Percentiles rank a stretch among this genome's conserved stretches.
Conservation (phyloP, 192 early-diverging fungal species). For the Coemansia erecta region DNA sequence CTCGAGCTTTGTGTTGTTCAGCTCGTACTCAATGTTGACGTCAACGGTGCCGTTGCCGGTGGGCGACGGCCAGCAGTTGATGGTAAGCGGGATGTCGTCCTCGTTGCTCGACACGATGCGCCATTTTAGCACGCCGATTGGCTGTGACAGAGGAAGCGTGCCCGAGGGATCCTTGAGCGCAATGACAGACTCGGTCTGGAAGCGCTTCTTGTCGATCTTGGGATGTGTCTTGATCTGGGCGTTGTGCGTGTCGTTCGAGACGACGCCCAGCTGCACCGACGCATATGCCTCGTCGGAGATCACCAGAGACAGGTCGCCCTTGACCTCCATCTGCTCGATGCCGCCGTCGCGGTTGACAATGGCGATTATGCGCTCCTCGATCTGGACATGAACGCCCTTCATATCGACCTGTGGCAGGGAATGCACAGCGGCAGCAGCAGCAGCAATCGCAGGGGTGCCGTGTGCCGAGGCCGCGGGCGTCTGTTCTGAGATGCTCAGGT, state of each 20-base stretch:
- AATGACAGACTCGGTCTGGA: slow-evolving; percentile 67
- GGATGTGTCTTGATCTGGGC: slow-evolving; percentile 98
- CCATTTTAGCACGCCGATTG: slow-evolving; percentile 89
- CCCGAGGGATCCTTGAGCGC: slow-evolving; percentile 77
- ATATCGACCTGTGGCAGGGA: slow-evolving; percentile 45
- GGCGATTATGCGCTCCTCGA: slow-evolving; percentile 86
- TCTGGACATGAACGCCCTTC: slow-evolving; percentile 79
- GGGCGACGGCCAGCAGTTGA: slow-evolving; percentile 98
- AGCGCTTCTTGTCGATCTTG: slow-evolving; percentile 91
- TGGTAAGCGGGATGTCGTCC: slow-evolving; percentile 71
- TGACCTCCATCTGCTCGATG: slow-evolving; percentile 88
- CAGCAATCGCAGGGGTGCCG: slow-evolving; percentile 6
- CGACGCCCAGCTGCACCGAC: slow-evolving; percentile 64
- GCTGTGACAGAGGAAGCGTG: slow-evolving; percentile 82
- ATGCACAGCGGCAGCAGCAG: slow-evolving; percentile 3
- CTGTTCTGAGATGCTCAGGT: slow-evolving; percentile 23
- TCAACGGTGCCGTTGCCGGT: slow-evolving; percentile 81
- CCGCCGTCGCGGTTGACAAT: slow-evolving; percentile 88
- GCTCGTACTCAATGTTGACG: slow-evolving; percentile 97
- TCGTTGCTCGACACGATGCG: slow-evolving; percentile 81
- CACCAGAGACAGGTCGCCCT: slow-evolving; percentile 83
- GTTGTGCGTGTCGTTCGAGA: slow-evolving; percentile 57
- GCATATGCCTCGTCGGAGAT: slow-evolving; percentile 67
- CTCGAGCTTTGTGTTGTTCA: slow-evolving; percentile 72
- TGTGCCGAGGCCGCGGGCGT: background rate